phyloP scores from a whole-genome alignment of 306 rosid genomes.

The Sphenostylis stenocarpa region DNA sequence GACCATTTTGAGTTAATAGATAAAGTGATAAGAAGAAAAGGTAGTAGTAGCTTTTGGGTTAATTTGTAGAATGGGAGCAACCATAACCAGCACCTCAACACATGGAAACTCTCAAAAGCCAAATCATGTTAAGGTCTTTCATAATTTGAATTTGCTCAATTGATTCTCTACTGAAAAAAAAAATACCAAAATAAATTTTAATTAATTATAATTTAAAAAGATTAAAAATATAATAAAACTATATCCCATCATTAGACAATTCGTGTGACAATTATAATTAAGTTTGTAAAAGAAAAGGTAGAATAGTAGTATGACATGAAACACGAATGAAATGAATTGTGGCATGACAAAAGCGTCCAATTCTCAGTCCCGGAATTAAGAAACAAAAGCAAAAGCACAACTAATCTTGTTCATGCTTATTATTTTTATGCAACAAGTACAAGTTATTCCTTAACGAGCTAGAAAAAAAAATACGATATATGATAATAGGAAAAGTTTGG shows the following conservation, averaged over 20 bases:
- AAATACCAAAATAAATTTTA: too few relatives aligned
- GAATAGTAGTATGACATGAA: background rate
- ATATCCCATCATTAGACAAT: too few relatives aligned
- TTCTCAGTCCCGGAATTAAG: background rate
- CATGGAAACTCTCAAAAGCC: background rate
- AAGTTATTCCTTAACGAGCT: background rate
- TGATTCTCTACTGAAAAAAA: background rate
- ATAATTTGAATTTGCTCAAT: background rate
- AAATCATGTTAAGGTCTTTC: background rate
- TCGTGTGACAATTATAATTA: too few relatives aligned
- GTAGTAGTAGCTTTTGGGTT: background rate
- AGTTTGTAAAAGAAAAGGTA: background rate
- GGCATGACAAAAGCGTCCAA: background rate
- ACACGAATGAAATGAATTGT: background rate
- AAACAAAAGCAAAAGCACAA: background rate
- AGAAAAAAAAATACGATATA: background rate
- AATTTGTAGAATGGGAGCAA: background rate
- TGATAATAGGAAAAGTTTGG: background rate
- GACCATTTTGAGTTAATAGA: background rate
- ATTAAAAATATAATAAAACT: too few relatives aligned
- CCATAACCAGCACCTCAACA: background rate
- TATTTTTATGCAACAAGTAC: constrained; percentile 17
- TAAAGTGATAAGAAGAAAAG: background rate
- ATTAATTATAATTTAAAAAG: too few relatives aligned
- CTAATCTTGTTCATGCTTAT: background rate